Evolutionary conservation across 345 rosid genomes (phyloP), one percentile per base, ranked within the genome.

Genomic region (Salix viminalis): DNA sequence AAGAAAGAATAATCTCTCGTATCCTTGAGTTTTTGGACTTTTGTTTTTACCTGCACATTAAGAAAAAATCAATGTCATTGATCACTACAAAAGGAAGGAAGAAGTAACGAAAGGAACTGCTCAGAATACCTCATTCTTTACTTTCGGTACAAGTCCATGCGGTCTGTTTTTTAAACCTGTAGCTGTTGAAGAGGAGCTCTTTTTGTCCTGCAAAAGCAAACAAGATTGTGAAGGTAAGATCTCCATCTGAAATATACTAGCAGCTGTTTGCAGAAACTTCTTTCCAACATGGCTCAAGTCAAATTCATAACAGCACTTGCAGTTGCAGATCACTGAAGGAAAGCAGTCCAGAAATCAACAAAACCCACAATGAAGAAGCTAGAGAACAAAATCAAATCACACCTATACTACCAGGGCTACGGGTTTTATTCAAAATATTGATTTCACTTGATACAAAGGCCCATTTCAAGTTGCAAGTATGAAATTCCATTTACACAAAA

Each of bases 1-100:
- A 96, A 86, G 75, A 93, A 96, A 26, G 99, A 96, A 85, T 96
- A 96, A 80, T 96, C 99, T 82, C 98, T 87, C 7, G 91, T 86
- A 68, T 82, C 88, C 84, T 91, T 96, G 23, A 94, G 86, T 66
- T 88, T 84, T 76, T 92, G 90, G 74, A 83, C 97, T 86, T 90
- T 91, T 65, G 67, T 83, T 75, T 84, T 83, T 73, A 82, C 44
- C 97, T 92, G 89, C 75, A 71, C 67, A 39, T 46, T 44, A 79
- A 42, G 39, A 70, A 18, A 70, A 48, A 60, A 46, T 60, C 52
- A 66, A 39, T 23, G 16, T 23, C 37, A 79, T 34, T 75, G 44
- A 26, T 26, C 69, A 48, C 42, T 61, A 56, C 52, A 73, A 34
- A 76, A 41, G 13, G 13, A 76, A 41, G 13, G 44, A 34, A 72